Evolutionary conservation across 2,329 filamentous ascomycete genomes (phyloP), one percentile per base, ranked within the genome.

Genomic region (Alternaria conjuncta): DNA sequence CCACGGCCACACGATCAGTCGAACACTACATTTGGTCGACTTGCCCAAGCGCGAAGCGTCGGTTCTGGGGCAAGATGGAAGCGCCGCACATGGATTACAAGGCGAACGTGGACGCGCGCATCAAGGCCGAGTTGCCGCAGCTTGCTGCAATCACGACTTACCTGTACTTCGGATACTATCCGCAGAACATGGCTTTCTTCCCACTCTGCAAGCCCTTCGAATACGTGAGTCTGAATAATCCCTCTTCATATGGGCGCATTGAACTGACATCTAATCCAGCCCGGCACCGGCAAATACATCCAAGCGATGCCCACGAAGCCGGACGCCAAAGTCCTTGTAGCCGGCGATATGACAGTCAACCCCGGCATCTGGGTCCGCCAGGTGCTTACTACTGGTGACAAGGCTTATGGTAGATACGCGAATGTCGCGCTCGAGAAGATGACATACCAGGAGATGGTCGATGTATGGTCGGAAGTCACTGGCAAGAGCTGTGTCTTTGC

Each of bases 11-110:
- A 0, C 13, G 68, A 0, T 79, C 80, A 0, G 75, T 85, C 1
- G 71, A 82, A 57, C 82, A 84, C 63, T 85, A 80, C 66, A 75
- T 85, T 57, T 84, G 82, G 82, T 83, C 80, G 8, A 84, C 83
- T 0, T 74, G 83, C 6, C 83, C 83, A 2, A 77, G 79, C 36
- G 70, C 75, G 6, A 69, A 65, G 32, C 67, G 61, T 12, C 71
- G 79, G 15, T 76, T 76, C 6, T 61, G 65, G 0, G 81, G 82
- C 0, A 77, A 78, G 51, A 60, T 71, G 3, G 36, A 70, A 5
- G 75, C 82, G 0, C 80, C 82, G 1, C 82, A 85, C 61, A 82
- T 82, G 63, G 81, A 81, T n/a, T 78, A 73, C 63, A 85, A 85
- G 67, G 78, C 78, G 23, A 71, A 72, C 2, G 75, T 83, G 6